A percentile compares a stretch with the other conserved stretches of the same genome.
phyloP scores from a whole-genome alignment of 2,329 filamentous ascomycete species.

The Xylariales sp. region DNA sequence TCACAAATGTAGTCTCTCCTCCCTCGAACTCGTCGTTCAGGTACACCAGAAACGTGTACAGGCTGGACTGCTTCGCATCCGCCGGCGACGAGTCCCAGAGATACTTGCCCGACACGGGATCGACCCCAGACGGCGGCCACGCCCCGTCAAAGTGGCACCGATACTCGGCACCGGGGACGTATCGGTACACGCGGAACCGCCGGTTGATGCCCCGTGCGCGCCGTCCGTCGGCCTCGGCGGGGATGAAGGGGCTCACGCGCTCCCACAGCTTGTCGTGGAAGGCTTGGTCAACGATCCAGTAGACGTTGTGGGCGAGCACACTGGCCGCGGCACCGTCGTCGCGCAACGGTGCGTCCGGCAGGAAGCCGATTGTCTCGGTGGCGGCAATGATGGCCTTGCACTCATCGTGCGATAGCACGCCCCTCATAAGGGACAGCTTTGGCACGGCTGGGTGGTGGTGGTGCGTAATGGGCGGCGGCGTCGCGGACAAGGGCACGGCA shows the following conservation, averaged over 20 bases:
- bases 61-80: constrained; percentile 56
- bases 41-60: constrained; percentile 67
- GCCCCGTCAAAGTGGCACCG: constrained; percentile 67
- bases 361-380: constrained; percentile 60
- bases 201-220: constrained; percentile 61
- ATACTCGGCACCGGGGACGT: constrained; percentile 70
- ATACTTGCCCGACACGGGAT: constrained; percentile 47
- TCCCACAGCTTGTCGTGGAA: constrained; percentile 63
- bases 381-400: constrained; percentile 64
- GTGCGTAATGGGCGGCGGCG: constrained; percentile 42
- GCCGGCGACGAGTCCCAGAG: constrained; percentile 62
- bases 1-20: constrained; percentile 68
- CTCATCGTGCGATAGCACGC: constrained; percentile 57
- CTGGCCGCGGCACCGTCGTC: constrained; percentile 58
- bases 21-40: constrained; percentile 69
- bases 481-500: constrained; percentile 45
- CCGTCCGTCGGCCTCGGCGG: constrained; percentile 49
- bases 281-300: constrained; percentile 62
- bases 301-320: constrained; percentile 68
- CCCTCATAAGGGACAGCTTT: constrained; percentile 53
- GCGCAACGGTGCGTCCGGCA: constrained; percentile 63
- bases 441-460: constrained; percentile 60
- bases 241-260: constrained; percentile 55
- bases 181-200: constrained; percentile 67
- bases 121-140: constrained; percentile 67